Percentiles rank a stretch among this genome's conserved stretches.
Conservation (phyloP, 140 eudicot genomes). For the Oenanthe javanica region DNA sequence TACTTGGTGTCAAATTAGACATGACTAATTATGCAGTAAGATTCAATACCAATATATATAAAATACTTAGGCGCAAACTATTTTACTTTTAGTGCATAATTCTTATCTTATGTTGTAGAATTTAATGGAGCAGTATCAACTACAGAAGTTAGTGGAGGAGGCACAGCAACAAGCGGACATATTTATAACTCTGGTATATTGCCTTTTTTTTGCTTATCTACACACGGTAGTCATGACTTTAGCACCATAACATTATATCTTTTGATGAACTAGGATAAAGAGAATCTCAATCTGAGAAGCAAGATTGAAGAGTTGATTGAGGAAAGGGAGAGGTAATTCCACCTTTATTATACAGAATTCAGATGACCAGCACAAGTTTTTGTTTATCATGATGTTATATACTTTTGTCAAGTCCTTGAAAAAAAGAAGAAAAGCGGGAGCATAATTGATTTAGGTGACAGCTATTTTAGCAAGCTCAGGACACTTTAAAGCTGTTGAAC, state of each 20-base stretch:
- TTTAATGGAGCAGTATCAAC: conserved; percentile 59
- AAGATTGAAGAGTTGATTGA: conserved; percentile 49
- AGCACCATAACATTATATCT: conserved; percentile 14
- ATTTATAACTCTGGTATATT: conserved; percentile 45
- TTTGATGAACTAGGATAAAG: conserved; percentile 52
- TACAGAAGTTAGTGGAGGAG: conserved; percentile 59
- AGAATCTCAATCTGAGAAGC: conserved; percentile 48
- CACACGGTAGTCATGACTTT: conserved; percentile 5
- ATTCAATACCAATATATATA: conserved; percentile 4
- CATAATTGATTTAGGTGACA: neutral
- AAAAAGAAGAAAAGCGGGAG: neutral
- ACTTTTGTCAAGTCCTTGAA: neutral
- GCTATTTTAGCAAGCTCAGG: neutral
- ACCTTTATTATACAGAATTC: neutral
- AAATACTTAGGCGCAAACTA: neutral
- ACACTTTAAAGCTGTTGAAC: neutral
- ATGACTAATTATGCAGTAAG: conserved; percentile 84
- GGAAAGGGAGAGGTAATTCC: conserved; percentile 61
- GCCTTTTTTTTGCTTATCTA: neutral
- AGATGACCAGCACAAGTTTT: neutral
- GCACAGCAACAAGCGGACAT: conserved; percentile 63
- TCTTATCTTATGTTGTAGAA: conserved; percentile 33
- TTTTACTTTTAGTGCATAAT: conserved; percentile 1
- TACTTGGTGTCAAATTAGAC: conserved; percentile 85
- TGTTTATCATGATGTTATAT: neutral